A percentile compares a stretch with the other conserved stretches of the same genome.
Evolutionary conservation across 495 filamentous ascomycete species (phyloP).

Genomic region (Podospora fimiseda): DNA sequence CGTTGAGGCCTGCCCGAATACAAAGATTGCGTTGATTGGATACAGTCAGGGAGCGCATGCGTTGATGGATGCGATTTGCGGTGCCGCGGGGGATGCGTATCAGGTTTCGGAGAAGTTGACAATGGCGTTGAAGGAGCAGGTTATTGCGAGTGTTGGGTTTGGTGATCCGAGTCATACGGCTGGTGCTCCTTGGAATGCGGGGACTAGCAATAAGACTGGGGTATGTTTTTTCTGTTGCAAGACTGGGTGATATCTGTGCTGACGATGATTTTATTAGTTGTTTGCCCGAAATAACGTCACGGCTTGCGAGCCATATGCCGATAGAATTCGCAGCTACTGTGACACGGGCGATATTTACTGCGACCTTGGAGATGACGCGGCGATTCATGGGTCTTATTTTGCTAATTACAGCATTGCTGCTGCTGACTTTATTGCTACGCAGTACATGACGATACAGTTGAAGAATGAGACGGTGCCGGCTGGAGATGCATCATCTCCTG

Average conservation of each 20-base stretch:
- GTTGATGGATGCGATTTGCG: conserved; percentile 9
- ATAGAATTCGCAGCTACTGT: conserved; percentile 18
- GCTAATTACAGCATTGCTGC: conserved; percentile 16
- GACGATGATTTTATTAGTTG: conserved; percentile 9
- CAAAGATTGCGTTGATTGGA: conserved; percentile 25
- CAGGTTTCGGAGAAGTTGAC: background rate
- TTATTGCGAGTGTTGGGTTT: conserved; percentile 18
- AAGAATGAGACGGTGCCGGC: background rate
- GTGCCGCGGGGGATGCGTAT: background rate
- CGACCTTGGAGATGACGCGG: conserved; percentile 13
- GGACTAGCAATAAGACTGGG: conserved; percentile 14
- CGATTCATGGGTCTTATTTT: conserved; percentile 20
- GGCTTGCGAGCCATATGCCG: conserved; percentile 14
- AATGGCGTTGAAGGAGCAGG: background rate
- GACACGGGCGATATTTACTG: conserved; percentile 25
- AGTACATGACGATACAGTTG: conserved; percentile 9
- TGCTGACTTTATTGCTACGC: conserved; percentile 17
- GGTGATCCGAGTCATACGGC: conserved; percentile 20
- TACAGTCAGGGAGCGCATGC: conserved; percentile 22
- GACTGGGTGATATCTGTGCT: no score
- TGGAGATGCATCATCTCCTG: background rate
- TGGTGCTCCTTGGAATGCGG: conserved; percentile 14
- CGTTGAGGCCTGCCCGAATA: conserved; percentile 15
- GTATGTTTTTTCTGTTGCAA: conserved; percentile 4
- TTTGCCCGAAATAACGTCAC: conserved; percentile 13